Base-by-base conservation (phyloP, 2,329 filamentous ascomycete genomes). In the Pseudogymnoascus sp. region DNA sequence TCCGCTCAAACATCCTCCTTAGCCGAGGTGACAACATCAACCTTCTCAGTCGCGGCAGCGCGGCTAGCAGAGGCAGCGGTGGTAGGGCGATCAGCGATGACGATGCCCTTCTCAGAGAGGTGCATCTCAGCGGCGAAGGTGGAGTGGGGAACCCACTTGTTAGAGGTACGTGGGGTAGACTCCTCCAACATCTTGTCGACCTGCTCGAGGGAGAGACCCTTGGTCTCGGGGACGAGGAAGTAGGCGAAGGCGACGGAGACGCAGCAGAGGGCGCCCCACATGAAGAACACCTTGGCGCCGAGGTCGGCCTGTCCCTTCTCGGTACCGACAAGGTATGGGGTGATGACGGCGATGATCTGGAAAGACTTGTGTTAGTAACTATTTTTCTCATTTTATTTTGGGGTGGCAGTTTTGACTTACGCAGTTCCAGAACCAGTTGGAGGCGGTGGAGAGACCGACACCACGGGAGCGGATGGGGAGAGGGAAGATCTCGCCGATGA, bases 361-460 rank as follows among this genome's bases (percentile, higher is more conserved):
- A 94, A 88, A 35, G 68, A 17, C 17, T 17, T 73, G 29, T 37
- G 31, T 58, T 58, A 58, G 54, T 58, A 9, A 17, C 17, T 13
- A n/a, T 13, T 7, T 24, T 13, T 21, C 24, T 36, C 2, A 1
- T 29, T 31, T 11, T 13, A 9, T 8, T 7, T 10, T n/a, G 6
- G 36, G 5, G 5, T 36, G 31, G 7, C n/a, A 37, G 9, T 24
- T 36, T 11, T 21, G 47, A 58, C 54, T 58, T 58, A 58, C 54
- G 74, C 85, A 89, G 79, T 91, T 92, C 90, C 90, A 93, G 63
- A 93, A 82, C 90, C 90, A 94, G 83, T 95, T 94, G 71, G 87
- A 90, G 63, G 89, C 89, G 15, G 89, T 94, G 60, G 89, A 92
- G 59, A 94, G 82, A 70, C 82, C 90, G 63, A 95, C 90, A 77